Evolutionary conservation across 2,329 filamentous ascomycete genomes (phyloP), one percentile per base, ranked within the genome.

Genomic region (Ophiostoma piceae): DNA sequence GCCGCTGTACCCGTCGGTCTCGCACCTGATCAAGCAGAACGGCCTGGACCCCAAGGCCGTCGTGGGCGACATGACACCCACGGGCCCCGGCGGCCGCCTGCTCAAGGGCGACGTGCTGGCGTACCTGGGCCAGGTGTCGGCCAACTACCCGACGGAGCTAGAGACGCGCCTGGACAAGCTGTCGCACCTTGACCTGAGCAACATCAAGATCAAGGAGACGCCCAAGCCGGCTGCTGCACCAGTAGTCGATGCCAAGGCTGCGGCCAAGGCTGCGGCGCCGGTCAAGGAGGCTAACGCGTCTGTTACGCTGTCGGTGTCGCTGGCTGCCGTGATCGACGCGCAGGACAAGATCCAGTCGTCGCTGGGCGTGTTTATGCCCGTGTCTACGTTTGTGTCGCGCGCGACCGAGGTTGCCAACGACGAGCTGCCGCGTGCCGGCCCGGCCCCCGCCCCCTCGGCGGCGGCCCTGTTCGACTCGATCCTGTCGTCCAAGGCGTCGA

Each of bases 41-140:
- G 89, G 90, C 73, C 82, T 99, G 69, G 85, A 90, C 75, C 64
- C 70, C 8, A 87, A 90, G 74, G 88, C 89, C 66, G 91, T 93
- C 71, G 84, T 93, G 68, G 84, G 88, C 79, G 90, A 91, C 79
- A 97, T 98, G 78, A 90, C 88, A 68, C 90, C 93, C 6, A 94
- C 92, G 26, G 95, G 95, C 32, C 95, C 95, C 39, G 89, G 89
- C 76, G 93, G 94, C 71, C 89, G 95, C 72, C 84, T 99, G 69
- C 85, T 99, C 72, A 99, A 99, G 84, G 95, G 95, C 70, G 95
- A 99, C 77, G 90, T 99, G 7, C 87, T 99, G 69, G 94, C 93
- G 66, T 95, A 94, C 79, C 80, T 98, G 19, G 95, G 95, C 73
- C 83, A 85, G 74, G 92, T 97, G 76, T 83, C 89, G 71, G 82